These are phyloP conservation scores for Melaleuca alternifolia DNA, from an alignment of 345 rosid genomes.

Conservation along the genomic window DNA sequence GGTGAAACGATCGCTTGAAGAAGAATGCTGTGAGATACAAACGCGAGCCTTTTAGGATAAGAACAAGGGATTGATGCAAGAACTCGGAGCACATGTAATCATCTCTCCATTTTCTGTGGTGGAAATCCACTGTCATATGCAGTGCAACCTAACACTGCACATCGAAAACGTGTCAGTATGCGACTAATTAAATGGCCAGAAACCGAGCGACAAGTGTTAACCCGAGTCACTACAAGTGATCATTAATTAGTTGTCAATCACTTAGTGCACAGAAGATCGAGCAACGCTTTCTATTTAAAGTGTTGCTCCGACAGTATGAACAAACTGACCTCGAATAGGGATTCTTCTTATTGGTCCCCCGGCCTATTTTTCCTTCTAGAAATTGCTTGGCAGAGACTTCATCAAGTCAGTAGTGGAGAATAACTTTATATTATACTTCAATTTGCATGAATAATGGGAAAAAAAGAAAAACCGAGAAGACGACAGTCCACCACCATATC, in stretches of 20 bases:
- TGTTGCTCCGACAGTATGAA: neutral
- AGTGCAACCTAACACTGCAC: neutral
- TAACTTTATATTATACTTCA: neutral
- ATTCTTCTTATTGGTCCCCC: neutral
- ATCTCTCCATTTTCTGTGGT: neutral
- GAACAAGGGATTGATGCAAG: neutral
- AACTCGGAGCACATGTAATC: neutral
- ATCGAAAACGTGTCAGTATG: neutral
- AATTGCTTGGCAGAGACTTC: neutral
- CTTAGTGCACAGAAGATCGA: neutral
- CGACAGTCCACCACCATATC: neutral
- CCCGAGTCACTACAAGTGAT: neutral
- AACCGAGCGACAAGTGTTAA: neutral
- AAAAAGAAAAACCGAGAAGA: neutral
- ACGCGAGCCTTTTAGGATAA: neutral
- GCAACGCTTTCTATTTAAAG: neutral
- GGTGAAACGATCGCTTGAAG: neutral
- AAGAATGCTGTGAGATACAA: neutral
- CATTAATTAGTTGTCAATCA: neutral
- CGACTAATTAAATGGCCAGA: neutral
- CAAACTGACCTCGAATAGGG: neutral
- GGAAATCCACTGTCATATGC: neutral
- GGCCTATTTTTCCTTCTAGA: neutral
- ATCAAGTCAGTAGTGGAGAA: neutral
- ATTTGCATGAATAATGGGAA: neutral